phyloP scores from a whole-genome alignment of 495 filamentous ascomycete genomes.

The Daldinia concentrica region DNA sequence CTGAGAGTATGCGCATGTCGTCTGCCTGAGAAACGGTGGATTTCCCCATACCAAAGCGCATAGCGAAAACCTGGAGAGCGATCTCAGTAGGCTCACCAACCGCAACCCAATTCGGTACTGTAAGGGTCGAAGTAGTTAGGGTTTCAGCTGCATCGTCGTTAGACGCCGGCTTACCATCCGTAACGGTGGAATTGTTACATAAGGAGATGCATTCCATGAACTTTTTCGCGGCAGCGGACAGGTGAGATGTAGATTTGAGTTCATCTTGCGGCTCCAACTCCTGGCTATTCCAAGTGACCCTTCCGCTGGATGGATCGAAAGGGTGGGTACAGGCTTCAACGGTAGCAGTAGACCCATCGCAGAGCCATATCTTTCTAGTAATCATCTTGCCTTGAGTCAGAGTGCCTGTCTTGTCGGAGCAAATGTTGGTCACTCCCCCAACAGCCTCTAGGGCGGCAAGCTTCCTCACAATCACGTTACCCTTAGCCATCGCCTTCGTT shows the following conservation, averaged over 20 bases:
- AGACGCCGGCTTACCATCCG: constrained; percentile 65
- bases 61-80: constrained; percentile 59
- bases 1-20: constrained; percentile 51
- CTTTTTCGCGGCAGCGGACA: constrained; percentile 34
- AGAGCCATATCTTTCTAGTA: constrained; percentile 60
- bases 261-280: constrained; percentile 30
- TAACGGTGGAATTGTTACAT: constrained; percentile 73
- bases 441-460: constrained; percentile 71
- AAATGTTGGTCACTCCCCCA: constrained; percentile 67
- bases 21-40: constrained; percentile 33
- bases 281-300: constrained; percentile 41
- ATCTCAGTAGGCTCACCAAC: constrained; percentile 67
- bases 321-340: constrained; percentile 56
- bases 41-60: constrained; percentile 51
- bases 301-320: constrained; percentile 59
- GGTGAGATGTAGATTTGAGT: constrained; percentile 14
- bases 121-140: constrained; percentile 46
- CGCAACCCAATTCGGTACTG: constrained; percentile 54
- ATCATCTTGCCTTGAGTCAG: constrained; percentile 70
- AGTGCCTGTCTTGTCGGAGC: constrained; percentile 72
- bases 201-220: constrained; percentile 67
- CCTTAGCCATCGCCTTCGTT: constrained; percentile 74
- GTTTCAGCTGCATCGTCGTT: constrained; percentile 52
- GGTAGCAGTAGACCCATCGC: constrained; percentile 47
- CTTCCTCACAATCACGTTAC: constrained; percentile 74